Evolutionary conservation across 768 basidiomycete genomes (phyloP).

Genomic region (Clavulina sp.): DNA sequence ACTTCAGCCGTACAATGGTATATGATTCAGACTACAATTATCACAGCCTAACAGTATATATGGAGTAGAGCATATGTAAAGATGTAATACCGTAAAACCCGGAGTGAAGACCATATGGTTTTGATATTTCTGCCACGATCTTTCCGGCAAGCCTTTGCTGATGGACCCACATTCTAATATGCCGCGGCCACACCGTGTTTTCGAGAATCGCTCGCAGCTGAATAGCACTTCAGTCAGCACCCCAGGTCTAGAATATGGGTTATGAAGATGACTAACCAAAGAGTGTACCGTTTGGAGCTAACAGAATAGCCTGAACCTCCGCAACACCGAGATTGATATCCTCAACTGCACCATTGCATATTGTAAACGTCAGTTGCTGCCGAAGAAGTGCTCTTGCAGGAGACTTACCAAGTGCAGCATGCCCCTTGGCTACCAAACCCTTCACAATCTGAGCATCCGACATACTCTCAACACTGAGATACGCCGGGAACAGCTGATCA

Average conservation of each 20-base stretch:
- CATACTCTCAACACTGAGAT: slow-evolving; percentile 41
- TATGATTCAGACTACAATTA: not conserved
- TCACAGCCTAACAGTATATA: not conserved
- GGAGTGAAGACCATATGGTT: not conserved
- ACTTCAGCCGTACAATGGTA: not conserved
- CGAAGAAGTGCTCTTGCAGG: not conserved
- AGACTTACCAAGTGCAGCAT: slow-evolving; percentile 45
- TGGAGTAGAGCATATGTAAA: not conserved
- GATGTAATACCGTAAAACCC: slow-evolving; percentile 10
- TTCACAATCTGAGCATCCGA: slow-evolving; percentile 41
- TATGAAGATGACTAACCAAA: not conserved
- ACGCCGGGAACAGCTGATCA: slow-evolving; percentile 61
- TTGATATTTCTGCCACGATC: too few species aligned
- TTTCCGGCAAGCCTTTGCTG: too few species aligned
- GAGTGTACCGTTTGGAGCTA: slow-evolving; percentile 26
- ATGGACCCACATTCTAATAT: too few species aligned
- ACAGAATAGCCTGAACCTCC: slow-evolving; percentile 52
- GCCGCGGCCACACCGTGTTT: slow-evolving; percentile 88
- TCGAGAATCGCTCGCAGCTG: slow-evolving; percentile 79
- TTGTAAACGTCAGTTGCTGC: not conserved
- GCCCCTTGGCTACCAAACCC: slow-evolving; percentile 42
- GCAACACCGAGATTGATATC: slow-evolving; percentile 57
- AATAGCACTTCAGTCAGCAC: too few species aligned
- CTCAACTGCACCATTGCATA: slow-evolving; percentile 23
- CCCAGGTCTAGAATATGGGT: too few species aligned